Evolutionary conservation across 2,329 filamentous ascomycete genomes (phyloP), one percentile per base, ranked within the genome.

Genomic region (Monilinia polystroma): DNA sequence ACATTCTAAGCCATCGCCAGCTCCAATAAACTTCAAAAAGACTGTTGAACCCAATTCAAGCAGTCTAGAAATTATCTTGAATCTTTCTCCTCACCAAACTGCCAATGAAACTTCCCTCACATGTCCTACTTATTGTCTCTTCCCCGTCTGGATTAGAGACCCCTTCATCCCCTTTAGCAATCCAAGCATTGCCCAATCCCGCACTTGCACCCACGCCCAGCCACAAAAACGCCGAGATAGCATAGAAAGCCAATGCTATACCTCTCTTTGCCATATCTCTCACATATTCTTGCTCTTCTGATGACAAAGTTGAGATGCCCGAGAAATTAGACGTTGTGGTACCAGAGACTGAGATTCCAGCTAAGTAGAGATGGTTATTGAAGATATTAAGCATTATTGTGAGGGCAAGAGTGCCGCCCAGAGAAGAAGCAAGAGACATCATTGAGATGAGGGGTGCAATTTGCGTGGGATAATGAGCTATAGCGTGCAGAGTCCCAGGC

Each of bases 341-440:
- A 26, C 53, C 54, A 2, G 52, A 67, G 2, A 68, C 59, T 68
- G 66, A 78, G 73, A 59, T 72, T 47, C 63, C 74, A 54, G 51
- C 65, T 7, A 26, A 41, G 2, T 76, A 76, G 16, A 67, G 38
- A 5, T 75, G 78, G 69, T 90, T 90, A 73, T 89, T 89, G 75
- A 90, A 90, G 1, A 90, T 87, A 11, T 84, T 82, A 18, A 86
- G 83, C 88, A 90, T 90, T 72, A 90, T 81, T 0, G 87, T 88
- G 56, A 90, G 79, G 0, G 84, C 84, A 3, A 90, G 76, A 0
- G 87, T 89, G 16, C 88, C 87, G 4, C 89, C 88, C 32, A 91
- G 83, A 0, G 86, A 85, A 20, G 84, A 67, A 2, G 86, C 81
- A 64, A 90, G 85, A 0, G 82, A 80, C 75, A 88, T 81, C 12